phyloP scores from a whole-genome alignment of 495 filamentous ascomycete species.

The Talaromyces stipitatus region DNA sequence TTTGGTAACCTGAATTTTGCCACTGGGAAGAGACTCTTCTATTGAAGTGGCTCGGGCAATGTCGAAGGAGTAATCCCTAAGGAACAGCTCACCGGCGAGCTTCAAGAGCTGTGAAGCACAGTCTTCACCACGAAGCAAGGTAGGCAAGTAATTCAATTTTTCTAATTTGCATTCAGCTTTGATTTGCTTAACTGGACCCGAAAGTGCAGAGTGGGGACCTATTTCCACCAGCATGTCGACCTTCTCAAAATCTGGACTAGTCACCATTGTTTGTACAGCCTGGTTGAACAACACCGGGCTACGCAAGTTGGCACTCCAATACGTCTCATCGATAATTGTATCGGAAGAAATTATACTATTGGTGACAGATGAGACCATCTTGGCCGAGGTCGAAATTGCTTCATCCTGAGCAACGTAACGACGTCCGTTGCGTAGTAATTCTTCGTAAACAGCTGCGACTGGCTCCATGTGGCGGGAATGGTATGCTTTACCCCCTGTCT shows the following conservation, averaged over 20 bases:
- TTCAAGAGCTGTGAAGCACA: neutral
- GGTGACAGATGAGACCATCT: neutral
- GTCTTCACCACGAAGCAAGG: conserved; percentile 11
- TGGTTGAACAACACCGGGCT: conserved; percentile 22
- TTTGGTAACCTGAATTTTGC: no score
- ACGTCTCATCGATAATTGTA: neutral
- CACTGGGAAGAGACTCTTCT: no score
- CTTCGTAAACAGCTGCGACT: neutral
- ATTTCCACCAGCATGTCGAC: conserved; percentile 24
- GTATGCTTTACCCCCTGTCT: conserved; percentile 50
- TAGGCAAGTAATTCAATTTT: conserved; percentile 10
- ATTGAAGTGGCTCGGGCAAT: no score
- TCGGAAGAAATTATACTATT: neutral
- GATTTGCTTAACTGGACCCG: conserved; percentile 18
- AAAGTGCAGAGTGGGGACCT: conserved; percentile 22
- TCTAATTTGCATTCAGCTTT: conserved; percentile 13
- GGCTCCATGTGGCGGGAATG: conserved; percentile 52
- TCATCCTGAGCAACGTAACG: no score
- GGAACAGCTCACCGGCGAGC: conserved; percentile 10
- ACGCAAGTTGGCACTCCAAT: conserved; percentile 23
- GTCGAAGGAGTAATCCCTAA: conserved; percentile 2
- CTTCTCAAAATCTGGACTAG: neutral
- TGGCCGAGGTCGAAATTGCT: no score
- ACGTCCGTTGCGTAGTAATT: neutral
- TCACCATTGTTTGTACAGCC: conserved; percentile 12